phyloP scores from a whole-genome alignment of 495 filamentous ascomycete species.

The Xylaria flabelliformis region DNA sequence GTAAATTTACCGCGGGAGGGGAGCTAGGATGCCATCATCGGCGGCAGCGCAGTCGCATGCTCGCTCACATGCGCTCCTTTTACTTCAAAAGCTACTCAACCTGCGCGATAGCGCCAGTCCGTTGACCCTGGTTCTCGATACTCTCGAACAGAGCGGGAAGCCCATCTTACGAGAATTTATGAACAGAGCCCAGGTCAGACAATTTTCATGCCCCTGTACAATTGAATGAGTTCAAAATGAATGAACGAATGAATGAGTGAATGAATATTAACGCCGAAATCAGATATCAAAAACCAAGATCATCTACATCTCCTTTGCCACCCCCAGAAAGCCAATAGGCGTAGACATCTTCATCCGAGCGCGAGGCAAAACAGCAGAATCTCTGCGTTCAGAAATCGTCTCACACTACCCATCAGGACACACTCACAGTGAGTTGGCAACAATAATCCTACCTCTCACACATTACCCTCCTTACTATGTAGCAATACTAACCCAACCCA shows the following conservation, averaged over 20 bases:
- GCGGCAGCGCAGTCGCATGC: slow-evolving; percentile 69
- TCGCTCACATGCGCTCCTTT: slow-evolving; percentile 82
- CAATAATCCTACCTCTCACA: no score
- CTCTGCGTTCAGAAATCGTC: slow-evolving; percentile 63
- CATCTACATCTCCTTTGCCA: slow-evolving; percentile 81
- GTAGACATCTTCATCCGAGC: slow-evolving; percentile 70
- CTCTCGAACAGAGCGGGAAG: slow-evolving; percentile 78
- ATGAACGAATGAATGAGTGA: not conserved
- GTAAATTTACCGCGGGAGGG: not conserved
- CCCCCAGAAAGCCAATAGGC: slow-evolving; percentile 60
- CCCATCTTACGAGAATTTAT: slow-evolving; percentile 78
- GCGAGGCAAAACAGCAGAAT: slow-evolving; percentile 59
- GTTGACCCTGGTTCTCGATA: slow-evolving; percentile 84
- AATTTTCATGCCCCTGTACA: not conserved
- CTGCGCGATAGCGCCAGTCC: slow-evolving; percentile 81
- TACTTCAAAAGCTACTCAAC: slow-evolving; percentile 83
- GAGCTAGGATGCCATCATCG: slow-evolving; percentile 53
- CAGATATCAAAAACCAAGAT: slow-evolving; percentile 61
- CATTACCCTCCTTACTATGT: slow-evolving; percentile 30
- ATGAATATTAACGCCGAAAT: slow-evolving; percentile 20
- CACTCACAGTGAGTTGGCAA: slow-evolving; percentile 50
- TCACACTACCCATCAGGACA: slow-evolving; percentile 54
- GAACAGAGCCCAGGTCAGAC: slow-evolving; percentile 70
- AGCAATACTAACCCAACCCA: slow-evolving; percentile 32
- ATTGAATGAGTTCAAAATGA: not conserved